phyloP scores from a whole-genome alignment of 2,329 filamentous ascomycete genomes.

The Fusarium sp. region DNA sequence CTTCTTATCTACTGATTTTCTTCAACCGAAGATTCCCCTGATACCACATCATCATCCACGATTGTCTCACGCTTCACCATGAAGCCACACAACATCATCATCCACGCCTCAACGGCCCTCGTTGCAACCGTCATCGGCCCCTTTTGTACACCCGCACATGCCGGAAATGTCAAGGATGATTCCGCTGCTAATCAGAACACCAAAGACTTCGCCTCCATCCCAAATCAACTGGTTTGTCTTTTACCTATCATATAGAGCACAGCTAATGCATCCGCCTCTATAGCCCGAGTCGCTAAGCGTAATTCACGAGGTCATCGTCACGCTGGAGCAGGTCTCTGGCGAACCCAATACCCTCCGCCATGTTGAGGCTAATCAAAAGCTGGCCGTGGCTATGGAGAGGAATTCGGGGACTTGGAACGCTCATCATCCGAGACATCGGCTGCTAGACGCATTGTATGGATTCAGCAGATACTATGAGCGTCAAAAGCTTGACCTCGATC shows the following conservation, averaged over 20 bases:
- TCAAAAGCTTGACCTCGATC: constrained; percentile 52
- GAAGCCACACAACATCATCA: constrained; percentile 8
- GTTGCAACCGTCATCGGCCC: constrained; percentile 5
- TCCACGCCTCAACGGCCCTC: constrained; percentile 7
- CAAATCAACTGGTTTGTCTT: constrained; percentile 33
- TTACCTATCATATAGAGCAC: neutral
- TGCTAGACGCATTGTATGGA: constrained; percentile 55
- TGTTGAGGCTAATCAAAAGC: constrained; percentile 45
- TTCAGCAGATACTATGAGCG: constrained; percentile 51
- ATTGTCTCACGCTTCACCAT: constrained; percentile 3
- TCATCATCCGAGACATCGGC: constrained; percentile 53
- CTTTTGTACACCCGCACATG: constrained; percentile 18
- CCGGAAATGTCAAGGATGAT: constrained; percentile 23
- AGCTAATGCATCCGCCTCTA: constrained; percentile 17
- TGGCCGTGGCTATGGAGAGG: constrained; percentile 47
- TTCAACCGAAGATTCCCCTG: neutral
- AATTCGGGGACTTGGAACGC: constrained; percentile 49
- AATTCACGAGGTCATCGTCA: constrained; percentile 44
- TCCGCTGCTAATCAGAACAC: constrained; percentile 7
- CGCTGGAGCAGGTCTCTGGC: constrained; percentile 41
- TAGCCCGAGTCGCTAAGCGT: constrained; percentile 29
- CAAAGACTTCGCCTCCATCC: constrained; percentile 24
- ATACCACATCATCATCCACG: neutral
- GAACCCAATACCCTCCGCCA: constrained; percentile 44
- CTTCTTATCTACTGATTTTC: constrained; percentile 6